These are phyloP conservation scores for Aspergillus carlsbadensis DNA, from an alignment of 495 filamentous ascomycete genomes.

Conservation along the genomic window DNA sequence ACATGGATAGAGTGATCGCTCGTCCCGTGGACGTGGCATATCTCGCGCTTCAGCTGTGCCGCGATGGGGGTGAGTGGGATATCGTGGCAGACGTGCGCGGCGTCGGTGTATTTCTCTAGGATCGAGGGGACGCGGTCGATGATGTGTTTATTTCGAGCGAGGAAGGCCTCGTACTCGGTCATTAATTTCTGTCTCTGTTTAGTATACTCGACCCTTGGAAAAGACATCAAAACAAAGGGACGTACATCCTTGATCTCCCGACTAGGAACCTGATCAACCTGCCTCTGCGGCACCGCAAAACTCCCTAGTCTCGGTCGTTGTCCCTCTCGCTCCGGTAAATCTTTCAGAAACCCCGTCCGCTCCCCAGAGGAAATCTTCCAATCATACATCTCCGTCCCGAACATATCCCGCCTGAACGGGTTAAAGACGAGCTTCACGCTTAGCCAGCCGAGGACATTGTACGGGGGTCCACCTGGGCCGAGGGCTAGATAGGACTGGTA, in stretches of 20 bases:
- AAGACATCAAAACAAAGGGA: background rate
- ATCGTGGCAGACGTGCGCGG: conserved; percentile 27
- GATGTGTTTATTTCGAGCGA: conserved; percentile 30
- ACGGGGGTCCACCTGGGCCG: conserved; percentile 33
- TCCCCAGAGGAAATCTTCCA: conserved; percentile 27
- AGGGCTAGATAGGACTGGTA: conserved; percentile 33
- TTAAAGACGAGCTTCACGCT: conserved; percentile 25
- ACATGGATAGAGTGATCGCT: conserved; percentile 73
- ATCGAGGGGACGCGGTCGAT: conserved; percentile 28
- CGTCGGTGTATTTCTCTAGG: conserved; percentile 31
- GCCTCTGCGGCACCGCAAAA: conserved; percentile 38
- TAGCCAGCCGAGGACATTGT: conserved; percentile 38
- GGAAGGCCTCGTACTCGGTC: conserved; percentile 24
- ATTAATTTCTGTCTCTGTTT: conserved; percentile 25
- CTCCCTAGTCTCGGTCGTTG: conserved; percentile 28
- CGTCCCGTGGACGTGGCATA: conserved; percentile 71
- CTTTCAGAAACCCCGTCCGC: conserved; percentile 4
- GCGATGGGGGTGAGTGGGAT: conserved; percentile 20
- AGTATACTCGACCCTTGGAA: background rate
- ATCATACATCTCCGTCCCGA: conserved; percentile 31
- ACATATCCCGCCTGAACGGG: conserved; percentile 32
- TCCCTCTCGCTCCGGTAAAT: conserved; percentile 10
- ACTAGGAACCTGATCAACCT: conserved; percentile 29
- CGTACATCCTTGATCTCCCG: conserved; percentile 31
- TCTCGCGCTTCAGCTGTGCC: conserved; percentile 54